Evolutionary conservation across 768 basidiomycete genomes (phyloP).

Genomic region (Pleurotus djamor): DNA sequence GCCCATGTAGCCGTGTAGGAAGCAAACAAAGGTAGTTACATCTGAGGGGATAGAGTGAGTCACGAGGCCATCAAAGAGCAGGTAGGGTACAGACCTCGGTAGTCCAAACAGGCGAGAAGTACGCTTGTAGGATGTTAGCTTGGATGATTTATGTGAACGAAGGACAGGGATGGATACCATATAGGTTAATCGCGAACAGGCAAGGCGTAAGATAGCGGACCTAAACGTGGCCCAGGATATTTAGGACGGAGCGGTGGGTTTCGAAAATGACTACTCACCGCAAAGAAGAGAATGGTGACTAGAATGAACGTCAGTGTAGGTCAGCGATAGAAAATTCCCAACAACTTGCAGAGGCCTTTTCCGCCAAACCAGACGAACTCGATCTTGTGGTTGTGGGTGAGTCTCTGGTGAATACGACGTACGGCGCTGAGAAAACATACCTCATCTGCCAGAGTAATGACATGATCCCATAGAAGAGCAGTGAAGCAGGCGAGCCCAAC

Average conservation of each 20-base stretch:
- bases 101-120: slow-evolving; percentile 37
- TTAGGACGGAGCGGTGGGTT: not conserved
- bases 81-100: slow-evolving; percentile 23
- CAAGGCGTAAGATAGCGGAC: slow-evolving; percentile 67
- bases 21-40: not conserved
- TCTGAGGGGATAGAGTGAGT: not conserved
- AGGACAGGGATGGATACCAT: slow-evolving; percentile 24
- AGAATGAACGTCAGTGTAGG: slow-evolving; percentile 19
- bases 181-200: slow-evolving; percentile 57
- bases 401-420: not conserved
- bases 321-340: not conserved
- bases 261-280: slow-evolving; percentile 10
- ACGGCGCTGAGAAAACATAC: slow-evolving; percentile 13
- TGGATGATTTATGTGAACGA: not conserved
- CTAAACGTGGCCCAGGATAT: slow-evolving; percentile 22
- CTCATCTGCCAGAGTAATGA: slow-evolving; percentile 49
- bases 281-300: slow-evolving; percentile 42
- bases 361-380: slow-evolving; percentile 48
- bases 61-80: not conserved
- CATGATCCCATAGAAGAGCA: slow-evolving; percentile 53
- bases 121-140: slow-evolving; percentile 23
- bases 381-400: not conserved
- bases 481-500: slow-evolving; percentile 51
- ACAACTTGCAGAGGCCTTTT: slow-evolving; percentile 42
- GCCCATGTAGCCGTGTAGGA: not conserved